Base-by-base conservation (phyloP, 2,329 filamentous ascomycete species). In the Clathrospora elynae region DNA sequence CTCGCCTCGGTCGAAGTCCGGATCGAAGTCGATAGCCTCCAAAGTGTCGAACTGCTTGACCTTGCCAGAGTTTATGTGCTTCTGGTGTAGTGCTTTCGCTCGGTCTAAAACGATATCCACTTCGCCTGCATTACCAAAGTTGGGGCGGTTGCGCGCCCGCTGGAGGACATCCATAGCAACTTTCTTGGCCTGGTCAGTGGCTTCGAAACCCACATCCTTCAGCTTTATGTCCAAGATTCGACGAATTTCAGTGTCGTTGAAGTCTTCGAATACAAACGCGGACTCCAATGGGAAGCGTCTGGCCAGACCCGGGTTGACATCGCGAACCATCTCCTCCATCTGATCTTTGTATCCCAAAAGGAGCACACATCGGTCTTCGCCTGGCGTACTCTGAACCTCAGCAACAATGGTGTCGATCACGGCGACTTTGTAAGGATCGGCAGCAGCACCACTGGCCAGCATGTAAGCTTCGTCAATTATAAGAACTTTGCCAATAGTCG, bases 381-480 rank as follows among this genome's bases (percentile, higher is more conserved):
- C 84, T 0, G 84, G 81, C 0, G 78, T 78, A 48, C 79, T 85
- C 46, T 90, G 86, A 0, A 90, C 79, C 52, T 88, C 83, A 0
- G 85, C 83, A 0, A 90, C 87, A 9, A 90, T 83, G 0, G 85
- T 89, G 53, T 90, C 87, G 3, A 90, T 76, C 1, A 88, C 84
- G 0, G 82, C 84, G 0, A 74, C 78, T 61, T 81, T 85, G 70
- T 71, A 90, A 0, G 51, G 45, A 51, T 83, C 78, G 1, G 69
- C 62, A 10, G 73, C 49, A 0, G 38, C 35, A 1, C 64, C 58
- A 0, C 60, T 64, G 31, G 76, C 79, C 0, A 92, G 73, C 22
- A 83, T 82, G 51, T 92, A 91, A 0, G 87, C 87, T 60, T 93
- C 88, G 49, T 92, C 88, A 2, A 92, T 90, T 10, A 92, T 80